Evolutionary conservation across 192 early-diverging fungal species (phyloP), one percentile per base, ranked within the genome.

Genomic region (Gorgonomyces haynaldii): DNA sequence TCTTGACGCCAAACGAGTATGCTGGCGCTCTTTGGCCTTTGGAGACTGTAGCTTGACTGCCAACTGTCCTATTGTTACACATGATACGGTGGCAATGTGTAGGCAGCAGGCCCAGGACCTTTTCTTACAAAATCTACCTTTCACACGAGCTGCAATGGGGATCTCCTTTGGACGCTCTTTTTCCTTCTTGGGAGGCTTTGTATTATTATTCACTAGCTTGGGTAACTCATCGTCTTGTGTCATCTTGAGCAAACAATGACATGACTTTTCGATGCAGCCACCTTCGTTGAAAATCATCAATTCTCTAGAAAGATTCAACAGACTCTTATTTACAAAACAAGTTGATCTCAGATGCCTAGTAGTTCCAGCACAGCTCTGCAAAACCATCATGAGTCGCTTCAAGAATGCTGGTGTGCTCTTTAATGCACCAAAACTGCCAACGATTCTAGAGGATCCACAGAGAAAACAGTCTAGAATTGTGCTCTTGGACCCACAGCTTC

Each of bases 41-140:
- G 54, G 52, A n/a, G 1, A 61, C 67, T 51, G 64, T 69, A 8
- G 63, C 71, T 32, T 64, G 48, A 16, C 57, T 22, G 16, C 71
- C 71, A 39, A 74, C 57, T 1, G 71, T 74, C 10, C 70, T 73
- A 41, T 16, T 19, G 25, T 37, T 4, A 30, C 37, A 42, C 37
- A n/a, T 19, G 12, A 27, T 52, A 74, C 72, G 72, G 64, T 40
- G 73, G 73, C 25, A 76, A 52, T n/a, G 56, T 69, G 48, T 76
- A 76, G 12, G 73, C 73, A 25, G 73, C 73, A 23, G 73, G 73
- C 16, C 73, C 73, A 32, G 73, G 73, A 29, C 73, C 73, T 76
- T n/a, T 25, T 9, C 22, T 34, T 15, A 13, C n/a, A n/a, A 17
- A 9, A 25, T 2, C 10, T 23, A 76, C 73, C 73, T 66, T 72